Evolutionary conservation across 2,329 filamentous ascomycete genomes (phyloP).

Genomic region (Colletotrichum horii): DNA sequence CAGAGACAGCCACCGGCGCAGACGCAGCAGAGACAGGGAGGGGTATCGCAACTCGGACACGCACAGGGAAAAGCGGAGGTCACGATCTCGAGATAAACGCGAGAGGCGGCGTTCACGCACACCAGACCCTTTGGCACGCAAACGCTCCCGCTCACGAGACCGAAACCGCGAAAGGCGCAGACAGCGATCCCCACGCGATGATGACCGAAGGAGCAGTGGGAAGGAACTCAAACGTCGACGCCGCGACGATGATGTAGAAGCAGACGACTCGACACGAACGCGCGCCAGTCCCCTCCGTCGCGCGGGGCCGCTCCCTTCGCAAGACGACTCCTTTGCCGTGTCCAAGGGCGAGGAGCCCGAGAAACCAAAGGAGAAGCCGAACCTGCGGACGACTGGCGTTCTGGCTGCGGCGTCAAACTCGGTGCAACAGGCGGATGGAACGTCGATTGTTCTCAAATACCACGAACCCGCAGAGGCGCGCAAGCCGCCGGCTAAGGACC

Average conservation of each 20-base stretch:
- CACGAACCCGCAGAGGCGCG: slow-evolving; percentile 93
- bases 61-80: slow-evolving; percentile 1
- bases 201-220: slow-evolving; percentile 1
- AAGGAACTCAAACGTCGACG: slow-evolving; percentile 6
- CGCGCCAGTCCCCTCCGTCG: slow-evolving; percentile 29
- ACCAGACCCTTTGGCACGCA: slow-evolving; percentile 4
- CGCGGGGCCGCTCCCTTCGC: slow-evolving; percentile 62
- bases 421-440: slow-evolving; percentile 73
- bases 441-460: slow-evolving; percentile 86
- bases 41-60: neutral
- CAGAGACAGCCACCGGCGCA: slow-evolving; percentile 1
- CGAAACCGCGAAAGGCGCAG: slow-evolving; percentile 30
- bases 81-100: slow-evolving; percentile 3
- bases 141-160: slow-evolving; percentile 19
- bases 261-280: slow-evolving; percentile 34
- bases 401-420: slow-evolving; percentile 89
- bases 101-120: slow-evolving; percentile 19
- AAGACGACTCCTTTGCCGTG: slow-evolving; percentile 64
- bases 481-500: slow-evolving; percentile 78
- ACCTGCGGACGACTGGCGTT: slow-evolving; percentile 79
- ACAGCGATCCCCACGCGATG: slow-evolving; percentile 29
- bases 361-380: slow-evolving; percentile 83
- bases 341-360: slow-evolving; percentile 54
- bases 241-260: slow-evolving; percentile 20
- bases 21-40: slow-evolving; percentile 10